Conservation (phyloP, 148 eudicot genomes). For the Vaccinium corymbosum region DNA sequence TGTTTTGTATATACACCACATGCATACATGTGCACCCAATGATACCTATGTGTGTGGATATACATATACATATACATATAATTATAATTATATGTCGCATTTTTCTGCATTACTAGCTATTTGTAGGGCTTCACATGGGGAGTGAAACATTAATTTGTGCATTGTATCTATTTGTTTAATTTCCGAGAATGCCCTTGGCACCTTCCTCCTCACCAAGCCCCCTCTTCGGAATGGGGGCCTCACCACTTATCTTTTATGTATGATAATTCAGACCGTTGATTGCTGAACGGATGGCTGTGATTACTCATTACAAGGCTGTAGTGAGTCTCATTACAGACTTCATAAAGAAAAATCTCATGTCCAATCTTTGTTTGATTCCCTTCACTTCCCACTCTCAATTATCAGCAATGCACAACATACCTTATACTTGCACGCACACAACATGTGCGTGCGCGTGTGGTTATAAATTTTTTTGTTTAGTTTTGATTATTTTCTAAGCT, state of each 20-base stretch:
- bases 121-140: constrained; percentile 6
- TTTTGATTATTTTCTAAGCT: not conserved
- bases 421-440: not conserved
- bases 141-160: not conserved
- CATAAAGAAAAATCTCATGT: not conserved
- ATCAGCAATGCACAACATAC: not conserved
- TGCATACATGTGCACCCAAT: constrained; percentile 2
- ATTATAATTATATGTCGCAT: not conserved
- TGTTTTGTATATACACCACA: not conserved
- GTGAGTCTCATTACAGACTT: too few species aligned
- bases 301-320: too few species aligned
- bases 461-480: not conserved
- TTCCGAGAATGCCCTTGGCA: not conserved
- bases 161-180: not conserved
- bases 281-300: too few species aligned
- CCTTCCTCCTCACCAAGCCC: not conserved
- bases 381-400: not conserved
- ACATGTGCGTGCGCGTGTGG: not conserved
- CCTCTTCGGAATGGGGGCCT: too few species aligned
- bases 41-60: not conserved
- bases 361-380: not conserved
- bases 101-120: not conserved
- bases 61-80: too few species aligned
- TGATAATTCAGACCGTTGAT: too few species aligned
- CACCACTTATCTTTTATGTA: too few species aligned